Conservation (phyloP, 768 basidiomycete species). For the Kwoniella sp. region DNA sequence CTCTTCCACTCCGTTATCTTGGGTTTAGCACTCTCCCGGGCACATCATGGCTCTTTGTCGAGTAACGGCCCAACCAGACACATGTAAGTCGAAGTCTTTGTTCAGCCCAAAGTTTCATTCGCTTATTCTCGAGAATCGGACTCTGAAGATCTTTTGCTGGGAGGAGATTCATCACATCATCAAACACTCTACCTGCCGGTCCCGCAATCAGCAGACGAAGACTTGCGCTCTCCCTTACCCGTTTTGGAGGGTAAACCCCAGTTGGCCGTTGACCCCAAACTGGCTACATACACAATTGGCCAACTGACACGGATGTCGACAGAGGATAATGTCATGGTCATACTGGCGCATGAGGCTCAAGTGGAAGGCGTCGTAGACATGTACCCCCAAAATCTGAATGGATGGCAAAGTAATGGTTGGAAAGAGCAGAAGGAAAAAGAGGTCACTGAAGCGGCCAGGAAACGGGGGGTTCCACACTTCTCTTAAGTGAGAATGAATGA, state of each 20-base stretch:
- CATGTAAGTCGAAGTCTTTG: slow-evolving; percentile 32
- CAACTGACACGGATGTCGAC: slow-evolving; percentile 30
- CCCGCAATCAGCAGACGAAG: slow-evolving; percentile 10
- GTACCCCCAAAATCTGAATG: slow-evolving; percentile 27
- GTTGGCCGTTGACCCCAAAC: slow-evolving; percentile 24
- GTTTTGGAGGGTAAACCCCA: slow-evolving; percentile 20
- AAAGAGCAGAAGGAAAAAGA: slow-evolving; percentile 35
- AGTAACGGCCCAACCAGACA: slow-evolving; percentile 33
- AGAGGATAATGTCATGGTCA: slow-evolving; percentile 42
- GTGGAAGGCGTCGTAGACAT: slow-evolving; percentile 24
- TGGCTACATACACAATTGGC: slow-evolving; percentile 31
- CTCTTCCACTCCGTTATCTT: no score
- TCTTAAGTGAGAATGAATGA: background rate
- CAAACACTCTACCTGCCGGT: slow-evolving; percentile 40
- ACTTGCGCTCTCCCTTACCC: slow-evolving; percentile 25
- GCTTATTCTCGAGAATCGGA: no score
- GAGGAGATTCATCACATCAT: slow-evolving; percentile 39
- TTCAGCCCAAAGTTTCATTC: no score
- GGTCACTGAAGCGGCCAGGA: background rate
- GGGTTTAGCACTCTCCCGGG: slow-evolving; percentile 32
- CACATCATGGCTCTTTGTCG: slow-evolving; percentile 40
- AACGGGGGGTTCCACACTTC: background rate
- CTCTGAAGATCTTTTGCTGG: slow-evolving; percentile 42
- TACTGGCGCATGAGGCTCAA: slow-evolving; percentile 42
- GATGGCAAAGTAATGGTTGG: slow-evolving; percentile 36